Conservation (phyloP, 352 stramenopile species). For the Thalassiosira livingstoniorum region DNA sequence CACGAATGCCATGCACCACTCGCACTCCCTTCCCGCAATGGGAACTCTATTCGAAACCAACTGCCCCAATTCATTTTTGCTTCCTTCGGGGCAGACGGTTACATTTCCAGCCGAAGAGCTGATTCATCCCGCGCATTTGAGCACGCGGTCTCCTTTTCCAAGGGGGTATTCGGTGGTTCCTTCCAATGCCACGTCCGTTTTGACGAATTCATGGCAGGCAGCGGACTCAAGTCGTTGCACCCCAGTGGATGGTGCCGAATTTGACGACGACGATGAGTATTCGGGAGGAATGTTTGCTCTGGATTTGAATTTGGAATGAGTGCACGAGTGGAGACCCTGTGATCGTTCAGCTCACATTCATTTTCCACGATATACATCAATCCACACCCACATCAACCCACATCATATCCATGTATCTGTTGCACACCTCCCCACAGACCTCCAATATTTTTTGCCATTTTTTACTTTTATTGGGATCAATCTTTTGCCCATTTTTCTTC, state of each 20-base stretch:
- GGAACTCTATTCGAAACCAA: too few relatives aligned
- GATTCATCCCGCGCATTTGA: slow-evolving; percentile 45
- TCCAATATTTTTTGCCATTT: too few relatives aligned
- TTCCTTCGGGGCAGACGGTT: not conserved
- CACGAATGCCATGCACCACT: too few relatives aligned
- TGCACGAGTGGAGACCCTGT: too few relatives aligned
- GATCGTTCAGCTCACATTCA: too few relatives aligned
- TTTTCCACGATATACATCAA: too few relatives aligned
- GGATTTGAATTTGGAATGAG: slow-evolving; percentile 20
- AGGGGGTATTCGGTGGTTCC: not conserved
- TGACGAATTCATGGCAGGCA: not conserved
- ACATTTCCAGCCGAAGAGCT: slow-evolving; percentile 21
- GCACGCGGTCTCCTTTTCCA: slow-evolving; percentile 6
- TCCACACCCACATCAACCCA: too few relatives aligned
- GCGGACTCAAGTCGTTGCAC: not conserved
- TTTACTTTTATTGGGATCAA: too few relatives aligned
- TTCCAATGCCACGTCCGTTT: slow-evolving; percentile 11
- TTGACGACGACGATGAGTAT: slow-evolving; percentile 19
- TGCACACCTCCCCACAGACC: too few relatives aligned
- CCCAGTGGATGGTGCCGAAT: slow-evolving; percentile 1
- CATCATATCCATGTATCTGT: too few relatives aligned
- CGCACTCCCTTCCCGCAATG: too few relatives aligned
- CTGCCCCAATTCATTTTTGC: not conserved
- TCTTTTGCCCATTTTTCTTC: too few relatives aligned
- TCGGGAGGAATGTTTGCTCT: slow-evolving; percentile 29